phyloP scores from a whole-genome alignment of 2,329 filamentous ascomycete genomes.

The Trichoderma sp. region DNA sequence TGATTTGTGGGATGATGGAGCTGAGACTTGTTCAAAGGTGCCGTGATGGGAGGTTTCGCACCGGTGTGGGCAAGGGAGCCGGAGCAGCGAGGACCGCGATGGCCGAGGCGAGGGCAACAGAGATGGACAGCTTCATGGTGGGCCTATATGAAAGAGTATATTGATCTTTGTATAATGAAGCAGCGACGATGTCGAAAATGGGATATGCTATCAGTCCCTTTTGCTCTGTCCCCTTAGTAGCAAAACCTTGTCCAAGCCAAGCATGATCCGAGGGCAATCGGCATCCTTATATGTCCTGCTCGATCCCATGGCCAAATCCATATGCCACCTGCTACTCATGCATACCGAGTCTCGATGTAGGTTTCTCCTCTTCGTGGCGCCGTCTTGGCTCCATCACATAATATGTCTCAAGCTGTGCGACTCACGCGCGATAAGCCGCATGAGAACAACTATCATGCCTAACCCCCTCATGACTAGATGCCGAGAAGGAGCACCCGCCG shows the following conservation, averaged over 20 bases:
- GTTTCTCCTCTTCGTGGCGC: neutral
- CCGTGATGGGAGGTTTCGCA: slow-evolving; percentile 25
- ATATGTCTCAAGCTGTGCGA: slow-evolving; percentile 20
- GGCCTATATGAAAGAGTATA: neutral
- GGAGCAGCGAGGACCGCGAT: slow-evolving; percentile 38
- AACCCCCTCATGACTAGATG: neutral
- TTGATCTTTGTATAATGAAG: neutral
- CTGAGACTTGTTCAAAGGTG: neutral
- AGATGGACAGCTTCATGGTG: slow-evolving; percentile 40
- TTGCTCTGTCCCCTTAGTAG: neutral
- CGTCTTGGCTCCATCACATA: slow-evolving; percentile 12
- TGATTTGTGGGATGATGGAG: neutral
- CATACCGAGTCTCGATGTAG: neutral
- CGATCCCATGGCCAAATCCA: neutral
- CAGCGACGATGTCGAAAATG: neutral
- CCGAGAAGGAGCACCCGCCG: neutral
- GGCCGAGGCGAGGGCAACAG: slow-evolving; percentile 34
- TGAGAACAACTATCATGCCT: neutral
- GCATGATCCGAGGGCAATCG: neutral
- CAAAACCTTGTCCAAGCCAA: neutral
- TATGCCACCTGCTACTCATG: neutral
- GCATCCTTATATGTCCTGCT: neutral
- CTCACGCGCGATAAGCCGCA: slow-evolving; percentile 21
- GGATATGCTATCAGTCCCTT: neutral
- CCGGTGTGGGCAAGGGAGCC: slow-evolving; percentile 35